Percentiles rank a stretch among this genome's conserved stretches.
phyloP scores from a whole-genome alignment of 805 yeast genomes.

The Teunomyces lycoperdinae region DNA sequence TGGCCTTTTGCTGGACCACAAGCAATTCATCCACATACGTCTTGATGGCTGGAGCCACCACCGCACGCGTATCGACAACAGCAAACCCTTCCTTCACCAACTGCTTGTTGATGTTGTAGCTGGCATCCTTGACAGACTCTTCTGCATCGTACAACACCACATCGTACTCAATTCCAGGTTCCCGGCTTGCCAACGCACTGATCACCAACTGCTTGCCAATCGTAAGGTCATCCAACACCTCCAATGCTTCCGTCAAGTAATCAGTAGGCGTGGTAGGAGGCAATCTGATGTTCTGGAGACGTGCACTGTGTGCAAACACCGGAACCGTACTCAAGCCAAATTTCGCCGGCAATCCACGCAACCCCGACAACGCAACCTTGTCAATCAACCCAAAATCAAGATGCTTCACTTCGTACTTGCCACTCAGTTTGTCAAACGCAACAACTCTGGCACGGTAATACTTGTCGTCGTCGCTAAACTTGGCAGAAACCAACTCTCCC shows the following conservation, averaged over 20 bases:
- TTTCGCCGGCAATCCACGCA: conserved; percentile 53
- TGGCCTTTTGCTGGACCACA: conserved; percentile 49
- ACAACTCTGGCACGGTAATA: conserved; percentile 58
- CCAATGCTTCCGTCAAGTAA: conserved; percentile 53
- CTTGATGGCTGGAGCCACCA: conserved; percentile 26
- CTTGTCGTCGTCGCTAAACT: conserved; percentile 49
- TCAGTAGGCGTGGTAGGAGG: conserved; percentile 59
- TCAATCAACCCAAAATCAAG: conserved; percentile 62
- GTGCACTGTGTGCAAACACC: conserved; percentile 55
- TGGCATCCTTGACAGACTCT: conserved; percentile 50
- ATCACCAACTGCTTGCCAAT: conserved; percentile 55
- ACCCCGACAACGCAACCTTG: conserved; percentile 39
- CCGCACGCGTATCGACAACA: conserved; percentile 41
- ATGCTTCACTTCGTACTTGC: conserved; percentile 50
- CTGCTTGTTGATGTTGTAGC: conserved; percentile 58
- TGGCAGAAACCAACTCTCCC: conserved; percentile 57
- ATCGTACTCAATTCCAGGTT: conserved; percentile 44
- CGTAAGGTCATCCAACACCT: conserved; percentile 50
- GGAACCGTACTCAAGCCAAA: conserved; percentile 40
- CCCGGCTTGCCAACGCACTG: conserved; percentile 42
- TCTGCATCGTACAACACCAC: conserved; percentile 57
- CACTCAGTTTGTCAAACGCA: conserved; percentile 42
- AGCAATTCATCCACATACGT: conserved; percentile 34
- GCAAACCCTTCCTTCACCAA: conserved; percentile 61
- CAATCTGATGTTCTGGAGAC: conserved; percentile 49